Evolutionary conservation across 768 basidiomycete species (phyloP), one percentile per base, ranked within the genome.

Genomic region (Boletellus emodensis): DNA sequence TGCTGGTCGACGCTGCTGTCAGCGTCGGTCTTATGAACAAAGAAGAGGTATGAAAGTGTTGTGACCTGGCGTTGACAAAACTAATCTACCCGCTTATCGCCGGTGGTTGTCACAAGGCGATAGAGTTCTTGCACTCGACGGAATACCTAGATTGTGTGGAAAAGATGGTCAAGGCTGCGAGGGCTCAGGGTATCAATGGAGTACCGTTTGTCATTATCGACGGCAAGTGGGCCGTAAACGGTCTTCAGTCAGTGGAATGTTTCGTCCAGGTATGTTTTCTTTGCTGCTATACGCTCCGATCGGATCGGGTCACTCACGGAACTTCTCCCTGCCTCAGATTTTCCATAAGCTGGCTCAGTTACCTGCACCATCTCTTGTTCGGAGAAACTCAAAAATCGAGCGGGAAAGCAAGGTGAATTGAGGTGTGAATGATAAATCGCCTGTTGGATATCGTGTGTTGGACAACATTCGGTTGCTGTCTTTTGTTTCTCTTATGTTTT

Each of bases 151-250:
- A 67, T 32, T 70, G 74, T 37, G 72, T 79, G 12, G 55, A 71
- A 40, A 65, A 63, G 32, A 73, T 70, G 51, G 67, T 75, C 9
- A 56, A 57, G 15, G 66, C 69, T 20, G 75, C 76, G 12, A 69
- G 66, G 48, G 53, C 60, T n/a, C 61, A 68, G 3, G 75, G 76
- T 24, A 72, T 80, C 49, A 69, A 61, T 11, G 78, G 79, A 28
- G 77, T 80, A 0, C 79, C 79, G 14, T 79, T 77, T 58, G 69
- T 76, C 46, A 73, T 79, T 24, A 70, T 78, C 46, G 67, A 77
- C 34, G 64, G 68, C 28, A 72, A 71, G 48, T 77, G 72, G 68
- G 77, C 72, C 3, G 59, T 77, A 46, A 71, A 68, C 14, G 76
- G 76, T 37, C 69, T 72, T 26, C 77, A 78, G 46, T 61, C 68